A percentile compares a stretch with the other conserved stretches of the same genome.
Evolutionary conservation across 2,329 filamentous ascomycete species (phyloP).

Genomic region (Ceratocystis lukuohia): DNA sequence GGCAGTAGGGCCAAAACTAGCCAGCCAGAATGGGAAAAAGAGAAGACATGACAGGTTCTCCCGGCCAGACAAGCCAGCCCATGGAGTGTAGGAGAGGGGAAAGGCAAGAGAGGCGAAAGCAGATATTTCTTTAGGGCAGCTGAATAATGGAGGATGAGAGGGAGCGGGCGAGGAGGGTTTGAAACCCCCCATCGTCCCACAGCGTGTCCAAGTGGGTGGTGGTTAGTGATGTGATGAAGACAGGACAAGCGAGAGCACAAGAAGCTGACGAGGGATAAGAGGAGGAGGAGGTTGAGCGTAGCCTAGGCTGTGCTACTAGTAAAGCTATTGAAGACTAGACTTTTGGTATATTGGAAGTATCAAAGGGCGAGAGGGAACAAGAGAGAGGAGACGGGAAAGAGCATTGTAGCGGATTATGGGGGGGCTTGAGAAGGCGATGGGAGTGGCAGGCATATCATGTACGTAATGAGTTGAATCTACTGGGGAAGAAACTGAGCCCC

Average conservation of each 20-base stretch:
- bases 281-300: background rate
- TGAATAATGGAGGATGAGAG: background rate
- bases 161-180: background rate
- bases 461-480: too few relatives aligned
- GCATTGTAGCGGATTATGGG: background rate
- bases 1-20: too few relatives aligned
- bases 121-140: background rate
- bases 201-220: background rate
- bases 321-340: background rate
- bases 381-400: background rate
- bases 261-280: conserved; percentile 2
- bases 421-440: background rate
- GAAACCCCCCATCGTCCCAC: too few relatives aligned
- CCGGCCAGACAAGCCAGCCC: background rate
- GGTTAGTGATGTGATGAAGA: background rate
- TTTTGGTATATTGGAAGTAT: background rate
- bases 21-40: background rate
- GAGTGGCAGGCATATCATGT: too few relatives aligned
- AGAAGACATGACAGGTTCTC: background rate
- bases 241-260: background rate
- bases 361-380: background rate
- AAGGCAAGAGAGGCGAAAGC: background rate
- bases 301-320: background rate
- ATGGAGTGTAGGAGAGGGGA: background rate
- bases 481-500: too few relatives aligned